Base-by-base conservation (phyloP, 768 basidiomycete genomes). In the Tephrocybe sp. region DNA sequence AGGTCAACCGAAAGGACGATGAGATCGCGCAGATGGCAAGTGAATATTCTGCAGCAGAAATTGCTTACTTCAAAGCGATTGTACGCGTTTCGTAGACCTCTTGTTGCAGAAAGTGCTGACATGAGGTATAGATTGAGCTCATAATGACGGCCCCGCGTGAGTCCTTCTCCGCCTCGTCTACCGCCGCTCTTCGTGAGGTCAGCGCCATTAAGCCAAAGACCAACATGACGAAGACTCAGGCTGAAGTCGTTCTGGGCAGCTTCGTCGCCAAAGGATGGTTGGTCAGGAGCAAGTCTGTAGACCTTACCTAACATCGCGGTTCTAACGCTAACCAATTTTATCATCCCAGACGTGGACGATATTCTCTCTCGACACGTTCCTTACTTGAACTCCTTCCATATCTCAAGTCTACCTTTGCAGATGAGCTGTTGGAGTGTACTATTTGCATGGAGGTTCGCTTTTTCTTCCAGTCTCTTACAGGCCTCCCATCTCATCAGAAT, bases 181-280 rank as follows among this genome's bases (percentile, higher is more conserved):
- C 90, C 21, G 85, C 83, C 2, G 91, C 90, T 0, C 71, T 92
- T 36, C 83, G 90, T 40, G 86, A 90, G 66, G 79, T 85, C 12
- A 76, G 72, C 52, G 62, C 72, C 25, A 71, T 90, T 39, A 84
- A 83, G 53, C 68, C 76, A 17, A 82, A 81, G 53, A 60, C 62
- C 3, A 85, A 73, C 55, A 84, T 93, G 76, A 84, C 83, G 43
- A 87, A 92, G 64, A 74, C 83, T 1, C 89, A 88, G 58, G 88
- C 83, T 0, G 88, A 91, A 67, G 67, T 75, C 15, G 78, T 90
- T 12, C 71, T 95, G 12, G 71, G 76, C 24, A 93, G 88, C 59
- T 90, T 95, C 61, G 88, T 93, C 0, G 86, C 90, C n/a, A 84
- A 81, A 59, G 87, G 86, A 12, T 91, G 87, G 90, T 68, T 89